These are phyloP conservation scores for Rhodotorula sp. DNA, from an alignment of 1,284 basidiomycete genomes.

Conservation along the genomic window DNA sequence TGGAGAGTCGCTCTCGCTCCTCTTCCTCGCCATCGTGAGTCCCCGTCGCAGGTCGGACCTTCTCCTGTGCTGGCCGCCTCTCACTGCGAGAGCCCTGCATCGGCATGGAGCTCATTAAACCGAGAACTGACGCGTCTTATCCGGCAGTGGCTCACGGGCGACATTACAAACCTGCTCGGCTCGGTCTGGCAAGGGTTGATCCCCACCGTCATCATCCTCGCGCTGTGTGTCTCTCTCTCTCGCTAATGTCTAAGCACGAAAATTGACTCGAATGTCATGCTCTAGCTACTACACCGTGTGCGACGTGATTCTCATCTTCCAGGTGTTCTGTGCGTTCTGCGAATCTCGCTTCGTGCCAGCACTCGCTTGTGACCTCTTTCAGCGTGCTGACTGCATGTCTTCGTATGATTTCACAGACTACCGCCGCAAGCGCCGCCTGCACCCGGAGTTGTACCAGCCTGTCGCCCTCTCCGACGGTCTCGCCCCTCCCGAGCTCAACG, in stretches of 20 bases:
- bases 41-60: neutral
- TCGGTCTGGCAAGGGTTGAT: constrained; percentile 42
- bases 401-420: constrained; percentile 32
- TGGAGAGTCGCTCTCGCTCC: constrained; percentile 43
- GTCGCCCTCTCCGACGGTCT: constrained; percentile 8
- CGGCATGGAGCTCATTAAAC: neutral
- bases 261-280: neutral
- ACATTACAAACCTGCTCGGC: constrained; percentile 44
- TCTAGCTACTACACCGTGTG: constrained; percentile 32
- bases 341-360: neutral
- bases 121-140: too few relatives aligned
- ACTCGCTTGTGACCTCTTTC: neutral
- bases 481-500: neutral
- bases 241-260: neutral
- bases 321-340: constrained; percentile 21
- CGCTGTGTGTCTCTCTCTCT: constrained; percentile 16
- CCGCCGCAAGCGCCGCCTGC: constrained; percentile 38
- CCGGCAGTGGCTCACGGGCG: constrained; percentile 45
- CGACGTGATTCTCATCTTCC: constrained; percentile 45
- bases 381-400: neutral
- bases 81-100: too few relatives aligned
- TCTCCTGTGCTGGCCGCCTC: neutral
- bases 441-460: constrained; percentile 40
- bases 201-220: constrained; percentile 44
- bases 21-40: constrained; percentile 45